These are phyloP conservation scores for Solanum hybrid DNA, from an alignment of 305 asterid species.

Conservation along the genomic window DNA sequence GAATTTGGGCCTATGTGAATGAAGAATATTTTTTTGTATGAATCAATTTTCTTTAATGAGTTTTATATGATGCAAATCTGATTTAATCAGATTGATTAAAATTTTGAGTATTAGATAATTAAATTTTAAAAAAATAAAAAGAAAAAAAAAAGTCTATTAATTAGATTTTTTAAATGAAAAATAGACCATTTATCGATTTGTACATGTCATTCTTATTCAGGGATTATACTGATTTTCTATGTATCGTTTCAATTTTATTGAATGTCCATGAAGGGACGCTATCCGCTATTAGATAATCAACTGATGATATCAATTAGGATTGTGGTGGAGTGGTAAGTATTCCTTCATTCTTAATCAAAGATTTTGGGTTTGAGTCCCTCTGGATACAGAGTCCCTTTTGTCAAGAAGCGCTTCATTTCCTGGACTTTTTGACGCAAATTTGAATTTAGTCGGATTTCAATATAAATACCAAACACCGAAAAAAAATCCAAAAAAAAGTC, in stretches of 20 bases:
- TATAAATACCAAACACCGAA: rapidly evolving
- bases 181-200: neutral
- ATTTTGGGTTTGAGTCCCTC: too few species aligned
- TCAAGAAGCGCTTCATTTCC: too few species aligned
- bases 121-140: too few species aligned
- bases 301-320: rapidly evolving
- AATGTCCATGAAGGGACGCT: neutral
- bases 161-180: too few species aligned
- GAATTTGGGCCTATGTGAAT: neutral
- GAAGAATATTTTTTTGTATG: neutral
- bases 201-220: neutral
- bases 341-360: too few species aligned
- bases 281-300: neutral
- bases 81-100: neutral
- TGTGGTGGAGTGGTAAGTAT: too few species aligned
- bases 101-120: neutral
- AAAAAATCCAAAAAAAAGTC: neutral
- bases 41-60: too few species aligned
- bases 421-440: too few species aligned
- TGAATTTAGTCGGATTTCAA: too few species aligned
- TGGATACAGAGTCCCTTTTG: rapidly evolving
- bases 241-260: neutral
- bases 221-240: neutral
- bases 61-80: too few species aligned
- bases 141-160: too few species aligned